Percentiles rank a stretch among this genome's conserved stretches.
phyloP scores from a whole-genome alignment of 441 rosid genomes.

The Erysimum pusillum region DNA sequence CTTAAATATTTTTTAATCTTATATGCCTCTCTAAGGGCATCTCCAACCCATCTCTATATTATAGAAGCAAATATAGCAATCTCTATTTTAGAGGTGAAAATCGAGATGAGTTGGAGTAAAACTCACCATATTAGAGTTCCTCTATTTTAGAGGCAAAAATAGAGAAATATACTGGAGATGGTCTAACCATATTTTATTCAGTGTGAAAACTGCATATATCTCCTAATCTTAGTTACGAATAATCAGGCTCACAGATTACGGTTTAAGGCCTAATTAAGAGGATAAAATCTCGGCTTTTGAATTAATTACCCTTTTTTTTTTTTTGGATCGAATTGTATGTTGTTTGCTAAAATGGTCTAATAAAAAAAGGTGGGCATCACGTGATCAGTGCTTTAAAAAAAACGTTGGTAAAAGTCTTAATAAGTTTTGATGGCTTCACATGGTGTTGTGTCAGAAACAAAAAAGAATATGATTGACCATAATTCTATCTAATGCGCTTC shows the following conservation, averaged over 20 bases:
- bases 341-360: slow-evolving; percentile 5
- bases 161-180: too few relatives aligned
- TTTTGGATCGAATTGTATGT: neutral
- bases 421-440: slow-evolving; percentile 47
- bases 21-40: neutral
- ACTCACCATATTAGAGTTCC: too few relatives aligned
- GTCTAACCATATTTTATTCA: too few relatives aligned
- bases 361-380: slow-evolving; percentile 35
- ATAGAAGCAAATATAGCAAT: too few relatives aligned
- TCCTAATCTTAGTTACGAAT: slow-evolving; percentile 14
- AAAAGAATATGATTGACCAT: slow-evolving; percentile 33
- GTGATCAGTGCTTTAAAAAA: slow-evolving; percentile 36
- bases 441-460: slow-evolving; percentile 42
- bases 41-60: too few relatives aligned
- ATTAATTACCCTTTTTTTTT: neutral
- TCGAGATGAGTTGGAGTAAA: too few relatives aligned
- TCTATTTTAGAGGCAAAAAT: too few relatives aligned
- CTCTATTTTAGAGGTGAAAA: too few relatives aligned
- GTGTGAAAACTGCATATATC: too few relatives aligned
- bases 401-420: slow-evolving; percentile 39
- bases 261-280: slow-evolving; percentile 4
- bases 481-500: slow-evolving; percentile 20
- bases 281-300: slow-evolving; percentile 31
- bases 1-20: neutral
- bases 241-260: slow-evolving; percentile 30